phyloP scores from a whole-genome alignment of 2,329 filamentous ascomycete genomes.

The Fusarium phyllophilum region DNA sequence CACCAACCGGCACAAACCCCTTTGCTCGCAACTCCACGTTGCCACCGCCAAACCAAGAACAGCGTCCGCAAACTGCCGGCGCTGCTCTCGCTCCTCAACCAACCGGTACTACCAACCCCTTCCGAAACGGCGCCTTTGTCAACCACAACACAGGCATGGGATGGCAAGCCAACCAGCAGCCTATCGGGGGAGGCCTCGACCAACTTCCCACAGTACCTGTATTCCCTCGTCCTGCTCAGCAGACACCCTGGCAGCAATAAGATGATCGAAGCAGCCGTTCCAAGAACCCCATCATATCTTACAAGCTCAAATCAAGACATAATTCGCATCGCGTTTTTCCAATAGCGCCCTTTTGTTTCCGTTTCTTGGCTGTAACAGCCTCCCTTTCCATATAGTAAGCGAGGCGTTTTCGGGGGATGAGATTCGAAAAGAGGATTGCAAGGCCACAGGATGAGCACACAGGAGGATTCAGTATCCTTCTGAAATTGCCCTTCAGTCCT shows the following conservation, averaged over 20 bases:
- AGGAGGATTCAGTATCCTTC: background rate
- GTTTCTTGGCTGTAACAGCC: slow-evolving; percentile 37
- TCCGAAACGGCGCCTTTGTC: slow-evolving; percentile 89
- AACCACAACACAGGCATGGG: slow-evolving; percentile 88
- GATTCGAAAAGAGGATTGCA: slow-evolving; percentile 38
- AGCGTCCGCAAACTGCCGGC: slow-evolving; percentile 58
- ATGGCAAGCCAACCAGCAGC: slow-evolving; percentile 83
- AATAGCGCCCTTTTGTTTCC: slow-evolving; percentile 18
- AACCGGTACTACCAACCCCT: slow-evolving; percentile 93
- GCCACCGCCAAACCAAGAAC: slow-evolving; percentile 48
- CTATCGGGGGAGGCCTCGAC: slow-evolving; percentile 84
- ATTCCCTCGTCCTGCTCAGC: slow-evolving; percentile 81
- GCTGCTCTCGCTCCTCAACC: slow-evolving; percentile 74
- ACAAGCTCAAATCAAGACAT: slow-evolving; percentile 6
- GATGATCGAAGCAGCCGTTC: background rate
- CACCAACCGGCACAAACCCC: slow-evolving; percentile 68
- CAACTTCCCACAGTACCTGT: slow-evolving; percentile 82
- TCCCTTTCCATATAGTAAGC: slow-evolving; percentile 46
- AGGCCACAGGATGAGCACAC: slow-evolving; percentile 13
- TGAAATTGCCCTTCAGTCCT: slow-evolving; percentile 11
- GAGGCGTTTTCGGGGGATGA: slow-evolving; percentile 47
- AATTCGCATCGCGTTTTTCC: slow-evolving; percentile 11
- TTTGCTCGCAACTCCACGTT: slow-evolving; percentile 60
- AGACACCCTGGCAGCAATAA: slow-evolving; percentile 69
- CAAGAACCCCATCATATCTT: background rate